phyloP scores from a whole-genome alignment of 2,329 filamentous ascomycete species.

The Epichloe hybrida region DNA sequence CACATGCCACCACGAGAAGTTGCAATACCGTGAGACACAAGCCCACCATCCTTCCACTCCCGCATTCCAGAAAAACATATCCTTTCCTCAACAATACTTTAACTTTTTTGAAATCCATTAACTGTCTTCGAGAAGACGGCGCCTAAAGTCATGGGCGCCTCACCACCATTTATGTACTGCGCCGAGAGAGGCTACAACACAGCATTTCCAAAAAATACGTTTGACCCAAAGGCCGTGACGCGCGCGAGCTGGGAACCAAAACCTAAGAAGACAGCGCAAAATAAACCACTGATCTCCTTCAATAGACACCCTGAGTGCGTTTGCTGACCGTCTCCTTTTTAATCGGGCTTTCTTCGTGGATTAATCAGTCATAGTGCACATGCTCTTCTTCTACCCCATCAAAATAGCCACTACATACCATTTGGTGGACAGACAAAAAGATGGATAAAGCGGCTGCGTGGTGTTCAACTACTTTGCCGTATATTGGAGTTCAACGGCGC shows the following conservation, averaged over 20 bases:
- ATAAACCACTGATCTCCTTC: constrained; percentile 68
- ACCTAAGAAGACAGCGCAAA: constrained; percentile 46
- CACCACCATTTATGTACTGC: constrained; percentile 60
- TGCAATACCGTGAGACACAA: constrained; percentile 1
- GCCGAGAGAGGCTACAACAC: constrained; percentile 34
- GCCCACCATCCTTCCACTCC: background rate
- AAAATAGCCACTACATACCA: constrained; percentile 44
- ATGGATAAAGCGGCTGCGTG: constrained; percentile 55
- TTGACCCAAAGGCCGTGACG: constrained; percentile 79
- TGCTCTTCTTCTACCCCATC: constrained; percentile 49
- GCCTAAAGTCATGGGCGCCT: constrained; percentile 13
- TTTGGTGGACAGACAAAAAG: constrained; percentile 59
- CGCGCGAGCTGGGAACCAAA: constrained; percentile 61
- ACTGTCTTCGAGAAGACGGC: background rate
- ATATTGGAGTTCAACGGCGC: constrained; percentile 54
- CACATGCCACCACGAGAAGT: background rate
- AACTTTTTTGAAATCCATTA: background rate
- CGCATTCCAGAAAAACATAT: constrained; percentile 1
- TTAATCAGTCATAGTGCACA: constrained; percentile 29
- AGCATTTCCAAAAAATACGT: constrained; percentile 42
- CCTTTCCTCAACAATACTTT: background rate
- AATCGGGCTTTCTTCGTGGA: background rate
- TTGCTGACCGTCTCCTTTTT: background rate
- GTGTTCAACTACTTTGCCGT: constrained; percentile 55
- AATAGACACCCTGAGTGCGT: constrained; percentile 78